Conservation (phyloP, 108 stramenopile genomes). For the Asterionellopsis glacialis region DNA sequence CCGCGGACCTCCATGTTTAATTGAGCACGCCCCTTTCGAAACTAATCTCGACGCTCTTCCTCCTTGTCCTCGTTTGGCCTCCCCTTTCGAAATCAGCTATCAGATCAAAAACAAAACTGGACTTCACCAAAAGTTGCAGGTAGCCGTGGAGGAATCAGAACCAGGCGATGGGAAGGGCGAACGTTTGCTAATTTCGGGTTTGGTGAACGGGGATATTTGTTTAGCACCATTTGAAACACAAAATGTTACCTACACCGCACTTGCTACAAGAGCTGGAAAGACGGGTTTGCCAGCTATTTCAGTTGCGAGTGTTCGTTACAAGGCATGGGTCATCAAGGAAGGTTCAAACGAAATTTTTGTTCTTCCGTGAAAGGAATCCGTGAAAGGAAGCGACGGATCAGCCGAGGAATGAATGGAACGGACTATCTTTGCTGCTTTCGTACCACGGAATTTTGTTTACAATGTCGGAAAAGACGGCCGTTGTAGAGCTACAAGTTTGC, state of each 20-base stretch:
- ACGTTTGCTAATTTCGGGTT: conserved; percentile 50
- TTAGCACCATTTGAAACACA: conserved; percentile 57
- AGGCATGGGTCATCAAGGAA: conserved; percentile 52
- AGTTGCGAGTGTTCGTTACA: conserved; percentile 52
- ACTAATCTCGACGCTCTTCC: conserved; percentile 37
- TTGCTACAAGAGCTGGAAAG: conserved; percentile 61
- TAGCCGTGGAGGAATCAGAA: conserved; percentile 28
- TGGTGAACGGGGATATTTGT: conserved; percentile 35
- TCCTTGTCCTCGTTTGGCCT: conserved; percentile 41
- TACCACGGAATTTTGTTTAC: too few relatives aligned
- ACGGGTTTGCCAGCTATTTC: conserved; percentile 38
- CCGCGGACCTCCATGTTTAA: conserved; percentile 57
- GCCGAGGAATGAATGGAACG: too few relatives aligned
- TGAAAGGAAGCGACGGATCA: too few relatives aligned
- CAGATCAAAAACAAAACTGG: conserved; percentile 54
- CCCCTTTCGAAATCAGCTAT: conserved; percentile 63
- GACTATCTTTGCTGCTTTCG: too few relatives aligned
- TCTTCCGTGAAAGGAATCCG: too few relatives aligned
- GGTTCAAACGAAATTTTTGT: not conserved
- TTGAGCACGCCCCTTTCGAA: conserved; percentile 66
- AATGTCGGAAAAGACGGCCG: too few relatives aligned
- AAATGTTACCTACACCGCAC: conserved; percentile 45
- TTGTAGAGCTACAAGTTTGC: too few relatives aligned
- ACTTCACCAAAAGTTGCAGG: conserved; percentile 47
- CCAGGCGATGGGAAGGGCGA: conserved; percentile 8